phyloP scores from a whole-genome alignment of 164 flowering plant species.

The Vitis rupestris region DNA sequence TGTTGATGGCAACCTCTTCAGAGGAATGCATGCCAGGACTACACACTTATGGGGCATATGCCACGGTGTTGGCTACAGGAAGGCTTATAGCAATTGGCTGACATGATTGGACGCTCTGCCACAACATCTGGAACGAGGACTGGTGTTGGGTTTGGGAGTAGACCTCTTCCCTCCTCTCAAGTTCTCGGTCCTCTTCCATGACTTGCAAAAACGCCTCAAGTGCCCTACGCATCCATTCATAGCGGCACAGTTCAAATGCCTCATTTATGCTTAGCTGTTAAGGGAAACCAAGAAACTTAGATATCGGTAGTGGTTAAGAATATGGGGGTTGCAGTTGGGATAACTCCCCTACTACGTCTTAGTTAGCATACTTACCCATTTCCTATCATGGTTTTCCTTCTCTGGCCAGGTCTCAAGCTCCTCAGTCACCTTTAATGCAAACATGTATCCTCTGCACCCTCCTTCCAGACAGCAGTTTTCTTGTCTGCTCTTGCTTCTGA shows the following conservation, averaged over 20 bases:
- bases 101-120: slow-evolving; percentile 22
- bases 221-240: slow-evolving; percentile 77
- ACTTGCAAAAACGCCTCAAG: slow-evolving; percentile 38
- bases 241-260: slow-evolving; percentile 61
- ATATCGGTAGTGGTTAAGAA: neutral
- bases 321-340: neutral
- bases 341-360: neutral
- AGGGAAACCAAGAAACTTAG: neutral
- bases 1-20: slow-evolving; percentile 12
- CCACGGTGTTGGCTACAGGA: slow-evolving; percentile 23
- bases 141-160: slow-evolving; percentile 1
- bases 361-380: slow-evolving; percentile 52
- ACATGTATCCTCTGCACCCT: slow-evolving; percentile 69
- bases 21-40: slow-evolving; percentile 3
- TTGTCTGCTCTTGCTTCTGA: slow-evolving; percentile 68
- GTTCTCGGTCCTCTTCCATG: slow-evolving; percentile 20
- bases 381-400: slow-evolving; percentile 43
- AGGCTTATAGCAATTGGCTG: slow-evolving; percentile 28
- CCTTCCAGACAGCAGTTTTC: slow-evolving; percentile 49
- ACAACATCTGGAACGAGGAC: slow-evolving; percentile 17
- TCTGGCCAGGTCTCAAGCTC: slow-evolving; percentile 79
- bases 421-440: slow-evolving; percentile 65
- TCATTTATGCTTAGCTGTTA: slow-evolving; percentile 45
- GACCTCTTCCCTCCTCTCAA: slow-evolving; percentile 20
- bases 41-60: slow-evolving; percentile 17